Conservation (phyloP, 257 asterid genomes). For the Nicotiana tabacum region DNA sequence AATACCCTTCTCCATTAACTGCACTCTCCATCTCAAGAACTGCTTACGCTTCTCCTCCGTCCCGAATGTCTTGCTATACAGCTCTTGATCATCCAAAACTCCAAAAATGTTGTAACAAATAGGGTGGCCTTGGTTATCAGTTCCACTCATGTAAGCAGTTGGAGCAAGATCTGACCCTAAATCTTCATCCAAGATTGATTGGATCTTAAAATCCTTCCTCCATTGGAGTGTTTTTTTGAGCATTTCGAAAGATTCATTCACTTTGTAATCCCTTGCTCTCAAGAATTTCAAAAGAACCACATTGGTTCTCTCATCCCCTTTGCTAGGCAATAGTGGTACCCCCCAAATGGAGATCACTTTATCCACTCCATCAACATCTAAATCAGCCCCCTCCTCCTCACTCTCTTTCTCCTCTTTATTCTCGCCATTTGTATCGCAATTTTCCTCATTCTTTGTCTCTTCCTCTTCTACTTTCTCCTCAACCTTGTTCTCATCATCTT, state of each 20-base stretch:
- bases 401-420: conserved; percentile 5
- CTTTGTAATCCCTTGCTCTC: conserved; percentile 74
- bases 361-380: conserved; percentile 23
- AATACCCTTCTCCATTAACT: conserved; percentile 71
- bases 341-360: conserved; percentile 64
- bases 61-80: conserved; percentile 42
- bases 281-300: conserved; percentile 66
- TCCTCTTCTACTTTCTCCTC: conserved; percentile 18
- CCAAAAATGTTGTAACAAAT: conserved; percentile 79
- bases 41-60: conserved; percentile 56
- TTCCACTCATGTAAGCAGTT: conserved; percentile 65
- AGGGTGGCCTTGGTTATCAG: conserved; percentile 60
- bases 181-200: conserved; percentile 51
- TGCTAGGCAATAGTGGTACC: conserved; percentile 54
- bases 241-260: conserved; percentile 58
- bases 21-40: conserved; percentile 78
- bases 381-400: neutral
- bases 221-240: conserved; percentile 64
- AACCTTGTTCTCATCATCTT: conserved; percentile 10
- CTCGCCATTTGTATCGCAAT: neutral
- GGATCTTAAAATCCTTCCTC: conserved; percentile 57
- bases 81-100: conserved; percentile 42
- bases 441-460: conserved; percentile 12
- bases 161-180: conserved; percentile 43
- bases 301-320: conserved; percentile 48